Percentiles rank a stretch among this genome's conserved stretches.
Evolutionary conservation across 148 eudicot genomes (phyloP).

Genomic region (Limonium bicolor): DNA sequence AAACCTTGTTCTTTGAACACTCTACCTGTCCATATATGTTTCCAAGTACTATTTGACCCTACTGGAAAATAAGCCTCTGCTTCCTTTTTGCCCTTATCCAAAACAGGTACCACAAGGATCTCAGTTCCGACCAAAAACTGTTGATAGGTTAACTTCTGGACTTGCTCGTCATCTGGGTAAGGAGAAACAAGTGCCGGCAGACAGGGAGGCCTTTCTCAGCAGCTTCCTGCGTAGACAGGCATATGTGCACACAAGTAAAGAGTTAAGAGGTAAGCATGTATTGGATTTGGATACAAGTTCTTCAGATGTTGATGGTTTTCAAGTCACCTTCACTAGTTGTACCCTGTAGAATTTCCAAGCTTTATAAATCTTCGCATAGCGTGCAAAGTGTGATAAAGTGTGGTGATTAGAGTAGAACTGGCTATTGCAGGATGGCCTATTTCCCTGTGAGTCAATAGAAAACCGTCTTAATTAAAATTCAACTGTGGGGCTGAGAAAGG

Average conservation of each 20-base stretch:
- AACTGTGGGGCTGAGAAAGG: neutral
- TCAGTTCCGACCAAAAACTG: constrained; percentile 88
- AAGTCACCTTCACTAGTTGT: constrained; percentile 83
- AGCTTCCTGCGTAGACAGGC: constrained; percentile 98
- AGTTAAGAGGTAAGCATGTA: too few species aligned
- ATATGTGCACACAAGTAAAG: too few species aligned
- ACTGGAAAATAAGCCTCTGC: constrained; percentile 79
- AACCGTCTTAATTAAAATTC: neutral
- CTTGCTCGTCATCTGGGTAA: constrained; percentile 73
- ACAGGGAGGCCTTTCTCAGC: constrained; percentile 75
- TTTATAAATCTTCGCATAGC: constrained; percentile 76
- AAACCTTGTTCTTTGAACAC: constrained; percentile 37
- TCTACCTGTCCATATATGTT: constrained; percentile 83
- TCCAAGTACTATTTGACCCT: constrained; percentile 59
- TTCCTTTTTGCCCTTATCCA: constrained; percentile 54
- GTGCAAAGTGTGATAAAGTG: constrained; percentile 75
- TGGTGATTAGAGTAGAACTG: constrained; percentile 87
- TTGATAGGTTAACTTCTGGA: constrained; percentile 61
- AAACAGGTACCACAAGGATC: constrained; percentile 81
- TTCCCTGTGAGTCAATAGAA: constrained; percentile 40
- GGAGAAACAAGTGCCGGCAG: constrained; percentile 87
- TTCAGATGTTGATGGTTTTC: too few species aligned
- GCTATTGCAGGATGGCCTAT: constrained; percentile 69
- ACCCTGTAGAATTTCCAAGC: constrained; percentile 96
- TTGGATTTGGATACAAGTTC: too few species aligned